Percentiles rank a stretch among this genome's conserved stretches.
phyloP scores from a whole-genome alignment of 371 early-diverging fungal species.

The Lichtheimia corymbifera region DNA sequence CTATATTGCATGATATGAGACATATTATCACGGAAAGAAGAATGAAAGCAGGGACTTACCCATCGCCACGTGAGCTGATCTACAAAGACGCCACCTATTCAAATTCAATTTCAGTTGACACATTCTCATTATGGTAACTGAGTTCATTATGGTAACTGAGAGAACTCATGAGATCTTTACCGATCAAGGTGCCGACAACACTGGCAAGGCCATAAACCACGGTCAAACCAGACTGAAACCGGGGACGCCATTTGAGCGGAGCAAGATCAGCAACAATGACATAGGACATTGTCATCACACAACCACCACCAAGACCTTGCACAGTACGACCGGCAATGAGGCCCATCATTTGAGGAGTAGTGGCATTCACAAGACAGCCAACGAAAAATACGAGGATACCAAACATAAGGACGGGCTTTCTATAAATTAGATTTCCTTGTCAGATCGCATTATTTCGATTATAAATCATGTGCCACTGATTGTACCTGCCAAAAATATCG shows the following conservation, averaged over 20 bases:
- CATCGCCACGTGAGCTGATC: slow-evolving; percentile 26
- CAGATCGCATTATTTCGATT: slow-evolving; percentile 5
- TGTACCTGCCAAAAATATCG: slow-evolving; percentile 45
- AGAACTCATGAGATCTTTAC: slow-evolving; percentile 15
- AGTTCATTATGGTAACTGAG: no score
- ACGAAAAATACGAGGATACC: slow-evolving; percentile 8
- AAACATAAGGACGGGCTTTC: slow-evolving; percentile 25
- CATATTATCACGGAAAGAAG: not conserved
- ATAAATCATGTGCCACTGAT: slow-evolving; percentile 30
- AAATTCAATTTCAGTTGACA: no score
- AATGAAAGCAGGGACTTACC: not conserved
- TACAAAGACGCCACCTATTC: slow-evolving; percentile 63
- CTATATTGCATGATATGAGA: slow-evolving; percentile 31
- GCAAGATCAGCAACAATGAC: slow-evolving; percentile 81
- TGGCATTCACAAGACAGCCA: slow-evolving; percentile 64
- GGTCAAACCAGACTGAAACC: slow-evolving; percentile 60
- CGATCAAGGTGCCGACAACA: slow-evolving; percentile 67
- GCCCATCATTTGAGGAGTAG: slow-evolving; percentile 70
- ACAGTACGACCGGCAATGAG: slow-evolving; percentile 41
- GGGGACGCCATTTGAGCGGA: slow-evolving; percentile 65
- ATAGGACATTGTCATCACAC: slow-evolving; percentile 65
- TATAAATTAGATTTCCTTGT: no score
- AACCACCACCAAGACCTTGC: slow-evolving; percentile 73
- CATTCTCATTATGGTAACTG: no score
- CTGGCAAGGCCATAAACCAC: slow-evolving; percentile 73